Conservation (phyloP, 805 yeast species). For the Candida rishiriensis region DNA sequence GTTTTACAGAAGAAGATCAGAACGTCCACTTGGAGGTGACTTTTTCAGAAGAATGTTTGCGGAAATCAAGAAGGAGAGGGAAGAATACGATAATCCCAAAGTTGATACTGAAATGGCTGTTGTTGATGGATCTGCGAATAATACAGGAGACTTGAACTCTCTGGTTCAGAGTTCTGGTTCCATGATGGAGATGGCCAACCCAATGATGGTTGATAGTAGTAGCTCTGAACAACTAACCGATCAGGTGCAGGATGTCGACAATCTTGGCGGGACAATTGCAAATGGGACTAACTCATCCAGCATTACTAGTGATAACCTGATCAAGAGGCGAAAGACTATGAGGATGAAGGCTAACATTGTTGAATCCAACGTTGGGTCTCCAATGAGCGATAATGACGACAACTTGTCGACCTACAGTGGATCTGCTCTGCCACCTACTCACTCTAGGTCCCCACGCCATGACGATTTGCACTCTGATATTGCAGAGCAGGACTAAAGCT, state of each 20-base stretch:
- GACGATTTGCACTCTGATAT: conserved; percentile 13
- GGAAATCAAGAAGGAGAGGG: conserved; percentile 30
- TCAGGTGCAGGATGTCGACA: background rate
- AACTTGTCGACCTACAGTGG: conserved; percentile 27
- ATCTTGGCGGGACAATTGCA: background rate
- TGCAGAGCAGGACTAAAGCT: background rate
- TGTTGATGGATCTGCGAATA: background rate
- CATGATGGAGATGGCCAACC: background rate
- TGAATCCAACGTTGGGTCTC: conserved; percentile 27
- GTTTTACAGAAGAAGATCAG: conserved; percentile 64
- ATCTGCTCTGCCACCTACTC: conserved; percentile 23
- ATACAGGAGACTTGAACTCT: background rate
- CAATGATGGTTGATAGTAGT: background rate
- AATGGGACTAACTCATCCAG: background rate
- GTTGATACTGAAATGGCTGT: background rate
- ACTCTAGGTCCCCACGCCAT: background rate
- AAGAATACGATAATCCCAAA: conserved; percentile 1
- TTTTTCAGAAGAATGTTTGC: conserved; percentile 36
- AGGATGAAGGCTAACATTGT: conserved; percentile 5
- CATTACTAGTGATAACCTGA: conserved; percentile 6
- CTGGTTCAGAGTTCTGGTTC: background rate
- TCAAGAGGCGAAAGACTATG: conserved; percentile 23
- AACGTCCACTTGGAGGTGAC: conserved; percentile 43
- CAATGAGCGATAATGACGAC: conserved; percentile 29
- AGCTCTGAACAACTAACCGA: background rate